These are phyloP conservation scores for Bipolaris zeicola DNA, from an alignment of 2,329 filamentous ascomycete species.

Conservation along the genomic window DNA sequence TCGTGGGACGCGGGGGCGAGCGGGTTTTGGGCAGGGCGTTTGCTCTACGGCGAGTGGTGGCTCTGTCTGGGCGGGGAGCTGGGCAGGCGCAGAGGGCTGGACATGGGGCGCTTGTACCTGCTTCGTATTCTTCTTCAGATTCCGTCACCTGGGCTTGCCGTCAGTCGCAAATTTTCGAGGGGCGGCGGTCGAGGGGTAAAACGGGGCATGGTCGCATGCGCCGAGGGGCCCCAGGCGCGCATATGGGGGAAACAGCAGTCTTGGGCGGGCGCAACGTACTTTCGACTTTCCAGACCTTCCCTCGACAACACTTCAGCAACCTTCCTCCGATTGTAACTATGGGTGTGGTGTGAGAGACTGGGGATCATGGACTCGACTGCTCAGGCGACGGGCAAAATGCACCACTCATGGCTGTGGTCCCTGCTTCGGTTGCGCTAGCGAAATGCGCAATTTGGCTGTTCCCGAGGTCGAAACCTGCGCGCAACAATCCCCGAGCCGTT, in stretches of 20 bases:
- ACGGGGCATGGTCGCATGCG: slow-evolving; percentile 29
- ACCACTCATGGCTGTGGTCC: slow-evolving; percentile 29
- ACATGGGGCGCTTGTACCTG: slow-evolving; percentile 32
- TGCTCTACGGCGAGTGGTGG: slow-evolving; percentile 21
- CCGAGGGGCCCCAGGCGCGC: slow-evolving; percentile 20
- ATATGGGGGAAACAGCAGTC: neutral
- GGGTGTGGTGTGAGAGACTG: slow-evolving; percentile 29
- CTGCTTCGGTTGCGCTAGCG: slow-evolving; percentile 29
- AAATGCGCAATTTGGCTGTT: slow-evolving; percentile 32
- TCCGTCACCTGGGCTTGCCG: slow-evolving; percentile 42
- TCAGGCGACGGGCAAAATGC: slow-evolving; percentile 34
- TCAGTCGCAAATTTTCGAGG: slow-evolving; percentile 42
- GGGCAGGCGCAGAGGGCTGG: slow-evolving; percentile 6
- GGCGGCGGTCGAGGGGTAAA: slow-evolving; percentile 32
- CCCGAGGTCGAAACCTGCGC: slow-evolving; percentile 31
- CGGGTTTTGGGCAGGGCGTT: slow-evolving; percentile 27
- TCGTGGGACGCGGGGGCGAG: slow-evolving; percentile 18
- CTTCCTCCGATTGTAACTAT: slow-evolving; percentile 37
- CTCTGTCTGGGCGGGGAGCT: slow-evolving; percentile 1
- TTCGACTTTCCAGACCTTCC: slow-evolving; percentile 47
- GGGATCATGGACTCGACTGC: slow-evolving; percentile 24
- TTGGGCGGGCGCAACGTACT: slow-evolving; percentile 31
- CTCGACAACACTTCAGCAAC: slow-evolving; percentile 50
- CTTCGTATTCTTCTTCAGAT: slow-evolving; percentile 33
- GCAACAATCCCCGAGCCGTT: slow-evolving; percentile 15